Percentiles rank a stretch among this genome's conserved stretches.
These are phyloP conservation scores for Podosphaera leucotricha DNA, from an alignment of 2,329 filamentous ascomycete genomes.

Conservation along the genomic window DNA sequence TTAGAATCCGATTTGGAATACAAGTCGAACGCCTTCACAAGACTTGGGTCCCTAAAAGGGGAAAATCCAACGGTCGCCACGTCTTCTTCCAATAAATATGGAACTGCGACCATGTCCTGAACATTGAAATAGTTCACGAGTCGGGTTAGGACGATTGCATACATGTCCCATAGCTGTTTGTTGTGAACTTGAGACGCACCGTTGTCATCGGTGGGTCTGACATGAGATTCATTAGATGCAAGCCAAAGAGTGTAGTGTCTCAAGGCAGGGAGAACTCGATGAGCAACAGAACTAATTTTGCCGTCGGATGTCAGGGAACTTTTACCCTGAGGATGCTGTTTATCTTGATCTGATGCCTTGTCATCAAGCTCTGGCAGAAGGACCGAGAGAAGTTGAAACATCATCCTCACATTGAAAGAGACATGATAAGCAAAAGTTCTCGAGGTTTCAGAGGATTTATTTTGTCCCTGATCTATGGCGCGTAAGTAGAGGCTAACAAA, in stretches of 20 bases:
- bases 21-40: conserved; percentile 28
- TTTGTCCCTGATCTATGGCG: conserved; percentile 19
- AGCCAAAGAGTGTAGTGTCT: conserved; percentile 49
- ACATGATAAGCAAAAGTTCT: conserved; percentile 41
- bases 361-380: conserved; percentile 47
- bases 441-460: conserved; percentile 5
- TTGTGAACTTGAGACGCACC: conserved; percentile 24
- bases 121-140: conserved; percentile 35
- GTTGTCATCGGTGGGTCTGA: conserved; percentile 28
- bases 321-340: conserved; percentile 21
- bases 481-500: conserved; percentile 1
- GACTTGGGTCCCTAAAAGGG: conserved; percentile 26
- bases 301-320: conserved; percentile 18
- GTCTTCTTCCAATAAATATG: conserved; percentile 46
- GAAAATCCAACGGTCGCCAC: conserved; percentile 40
- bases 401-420: conserved; percentile 55
- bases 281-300: conserved; percentile 32
- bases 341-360: conserved; percentile 15
- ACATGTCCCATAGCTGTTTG: conserved; percentile 39
- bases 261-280: conserved; percentile 36
- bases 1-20: conserved; percentile 17
- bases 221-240: conserved; percentile 24
- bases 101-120: conserved; percentile 27
- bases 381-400: conserved; percentile 46
- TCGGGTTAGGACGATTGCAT: conserved; percentile 35